These are phyloP conservation scores for Gomphus sp. DNA, from an alignment of 1,284 basidiomycete species.

Conservation along the genomic window DNA sequence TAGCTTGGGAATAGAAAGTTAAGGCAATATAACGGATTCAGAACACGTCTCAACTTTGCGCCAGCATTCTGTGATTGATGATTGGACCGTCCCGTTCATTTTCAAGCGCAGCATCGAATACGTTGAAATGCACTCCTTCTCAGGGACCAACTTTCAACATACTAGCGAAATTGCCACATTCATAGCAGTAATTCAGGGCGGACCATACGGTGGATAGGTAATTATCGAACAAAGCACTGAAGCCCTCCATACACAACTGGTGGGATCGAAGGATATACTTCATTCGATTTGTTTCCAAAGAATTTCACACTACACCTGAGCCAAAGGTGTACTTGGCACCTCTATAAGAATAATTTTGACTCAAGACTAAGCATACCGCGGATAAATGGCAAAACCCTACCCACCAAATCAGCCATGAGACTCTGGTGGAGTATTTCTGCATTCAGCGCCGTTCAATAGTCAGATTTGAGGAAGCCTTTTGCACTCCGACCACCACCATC, in stretches of 20 bases:
- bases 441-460: not conserved
- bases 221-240: constrained; percentile 89
- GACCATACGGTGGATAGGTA: constrained; percentile 97
- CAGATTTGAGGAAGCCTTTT: too few relatives aligned
- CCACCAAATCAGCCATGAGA: constrained; percentile 99
- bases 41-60: constrained; percentile 42
- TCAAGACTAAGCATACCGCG: constrained; percentile 51
- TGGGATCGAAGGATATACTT: constrained; percentile 96
- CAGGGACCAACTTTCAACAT: constrained; percentile 95
- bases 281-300: constrained; percentile 91
- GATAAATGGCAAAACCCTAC: constrained; percentile 99
- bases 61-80: constrained; percentile 65
- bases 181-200: constrained; percentile 98
- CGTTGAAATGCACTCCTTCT: constrained; percentile 90
- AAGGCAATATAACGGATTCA: not conserved
- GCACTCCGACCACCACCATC: too few relatives aligned
- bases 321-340: constrained; percentile 99
- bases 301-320: constrained; percentile 97
- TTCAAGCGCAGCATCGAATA: constrained; percentile 97
- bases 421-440: constrained; percentile 98
- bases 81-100: constrained; percentile 80
- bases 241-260: constrained; percentile 99
- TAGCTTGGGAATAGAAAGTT: not conserved
- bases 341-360: constrained; percentile 31
- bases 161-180: constrained; percentile 95